These are phyloP conservation scores for Gracilaria domingensis DNA, from an alignment of 23 red algal genomes.

Conservation along the genomic window DNA sequence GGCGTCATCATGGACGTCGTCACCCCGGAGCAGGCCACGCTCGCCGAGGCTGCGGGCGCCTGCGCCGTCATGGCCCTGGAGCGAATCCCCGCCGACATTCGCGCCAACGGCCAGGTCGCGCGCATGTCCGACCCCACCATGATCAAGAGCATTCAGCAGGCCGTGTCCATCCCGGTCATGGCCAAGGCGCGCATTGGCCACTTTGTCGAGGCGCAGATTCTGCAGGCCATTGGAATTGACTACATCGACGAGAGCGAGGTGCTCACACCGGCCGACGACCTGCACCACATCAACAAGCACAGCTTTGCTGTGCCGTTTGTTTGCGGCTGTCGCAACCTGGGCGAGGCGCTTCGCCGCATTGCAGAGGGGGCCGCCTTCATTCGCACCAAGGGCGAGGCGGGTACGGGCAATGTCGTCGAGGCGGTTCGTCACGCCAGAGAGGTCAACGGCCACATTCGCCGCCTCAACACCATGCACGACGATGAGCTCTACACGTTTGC, in stretches of 20 bases:
- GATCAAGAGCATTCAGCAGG: constrained; percentile 89
- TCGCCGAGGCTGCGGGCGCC: constrained; percentile 95
- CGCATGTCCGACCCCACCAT: constrained; percentile 96
- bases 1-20: constrained; percentile 99
- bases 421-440: constrained; percentile 94
- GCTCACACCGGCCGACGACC: constrained; percentile 96
- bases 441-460: constrained; percentile 90
- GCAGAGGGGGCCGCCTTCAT: constrained; percentile 97
- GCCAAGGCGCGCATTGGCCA: constrained; percentile 99
- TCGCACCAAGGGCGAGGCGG: constrained; percentile 99
- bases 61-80: constrained; percentile 99
- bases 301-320: constrained; percentile 96
- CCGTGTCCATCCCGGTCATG: constrained; percentile 99
- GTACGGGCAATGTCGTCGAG: constrained; percentile 98
- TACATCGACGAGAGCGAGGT: constrained; percentile 99
- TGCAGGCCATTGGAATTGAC: constrained; percentile 94
- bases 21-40: constrained; percentile 93
- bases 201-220: constrained; percentile 99
- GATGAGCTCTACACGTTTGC: constrained; percentile 98
- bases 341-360: constrained; percentile 96
- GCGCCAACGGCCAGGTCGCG: constrained; percentile 86
- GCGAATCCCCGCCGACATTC: constrained; percentile 99
- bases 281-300: constrained; percentile 99
- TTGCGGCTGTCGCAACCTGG: constrained; percentile 97
- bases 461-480: constrained; percentile 81